Base-by-base conservation (phyloP, 2,329 filamentous ascomycete species). In the Clonostachys byssicola region DNA sequence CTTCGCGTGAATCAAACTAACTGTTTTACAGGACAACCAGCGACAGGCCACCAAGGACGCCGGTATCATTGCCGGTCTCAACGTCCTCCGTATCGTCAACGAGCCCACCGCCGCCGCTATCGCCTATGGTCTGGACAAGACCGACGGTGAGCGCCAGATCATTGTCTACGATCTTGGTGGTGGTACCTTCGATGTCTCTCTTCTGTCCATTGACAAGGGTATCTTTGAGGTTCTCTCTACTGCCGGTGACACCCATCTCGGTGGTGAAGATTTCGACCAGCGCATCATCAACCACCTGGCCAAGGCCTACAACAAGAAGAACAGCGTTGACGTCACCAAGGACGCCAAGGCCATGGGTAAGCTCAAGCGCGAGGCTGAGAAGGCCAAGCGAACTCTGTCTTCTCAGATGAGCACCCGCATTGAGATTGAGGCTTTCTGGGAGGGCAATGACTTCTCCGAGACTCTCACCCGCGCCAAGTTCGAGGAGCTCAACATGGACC, bases 281-380 rank as follows among this genome's bases (percentile, higher is more conserved):
- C 87, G 92, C 68, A 81, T 97, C 71, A 96, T 97, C 78, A 90
- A 88, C 80, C 81, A 92, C 84, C 90, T 97, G 67, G 86, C 87
- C 78, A 96, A 97, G 87, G 78, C 81, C 61, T 97, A 95, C 85
- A 97, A 97, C 86, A 96, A 96, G 87, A 94, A 96, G 83, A 82
- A 96, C 80, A 75, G 73, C 60, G 90, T 95, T 58, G 91, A 99
- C 60, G 83, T 97, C 67, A 88, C 85, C 75, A 95, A 95, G 80
- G 91, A 97, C 66, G 75, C 86, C 56, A 96, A 96, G 88, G 87
- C 92, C 57, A 97, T 97, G 92, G 90, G 92, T 77, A 99, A 97
- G 80, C 84, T 99, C 61, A 97, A 97, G 89, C 92, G 94, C 62
- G 94, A 97, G 74, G 92, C 94, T 60, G 94, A 99, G 75, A 96